Evolutionary conservation across 139 green algal genomes (phyloP).

Genomic region (Haematococcus lacustris): DNA sequence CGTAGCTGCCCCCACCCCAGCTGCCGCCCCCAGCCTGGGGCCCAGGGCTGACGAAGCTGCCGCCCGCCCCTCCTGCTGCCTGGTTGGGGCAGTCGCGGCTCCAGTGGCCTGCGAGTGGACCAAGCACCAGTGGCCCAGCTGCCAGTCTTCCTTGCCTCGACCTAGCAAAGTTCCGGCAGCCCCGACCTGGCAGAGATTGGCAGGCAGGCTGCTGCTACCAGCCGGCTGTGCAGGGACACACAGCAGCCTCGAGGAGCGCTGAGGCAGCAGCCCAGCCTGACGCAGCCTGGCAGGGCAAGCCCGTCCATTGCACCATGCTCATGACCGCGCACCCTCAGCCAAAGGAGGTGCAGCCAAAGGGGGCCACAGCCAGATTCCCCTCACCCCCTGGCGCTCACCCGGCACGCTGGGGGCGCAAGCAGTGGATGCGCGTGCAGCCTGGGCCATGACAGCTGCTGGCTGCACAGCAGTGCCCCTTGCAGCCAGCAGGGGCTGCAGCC

Average conservation of each 20-base stretch:
- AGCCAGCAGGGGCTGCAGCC: not conserved
- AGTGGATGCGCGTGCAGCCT: not conserved
- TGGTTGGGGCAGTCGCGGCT: slow-evolving; percentile 21
- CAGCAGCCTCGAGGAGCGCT: too few species aligned
- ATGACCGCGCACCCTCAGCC: too few species aligned
- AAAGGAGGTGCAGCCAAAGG: too few species aligned
- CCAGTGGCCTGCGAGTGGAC: slow-evolving; percentile 18
- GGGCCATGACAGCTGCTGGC: not conserved
- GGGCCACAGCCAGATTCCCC: too few species aligned
- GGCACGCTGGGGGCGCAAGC: not conserved
- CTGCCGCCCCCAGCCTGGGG: not conserved
- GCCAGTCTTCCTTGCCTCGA: not conserved
- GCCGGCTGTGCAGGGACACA: too few species aligned
- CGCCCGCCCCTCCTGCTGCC: slow-evolving; percentile 3
- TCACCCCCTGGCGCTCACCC: too few species aligned
- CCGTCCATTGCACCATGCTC: too few species aligned
- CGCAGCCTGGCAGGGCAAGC: too few species aligned
- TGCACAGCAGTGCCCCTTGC: not conserved
- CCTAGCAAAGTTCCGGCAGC: not conserved
- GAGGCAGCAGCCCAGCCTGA: too few species aligned
- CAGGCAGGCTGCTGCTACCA: too few species aligned
- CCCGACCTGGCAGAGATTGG: not conserved
- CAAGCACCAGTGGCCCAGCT: not conserved
- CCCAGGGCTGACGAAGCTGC: not conserved
- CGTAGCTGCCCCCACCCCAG: slow-evolving; percentile 7